Evolutionary conservation across 73 alveolate genomes (phyloP).

Genomic region (Paramecium bursaria): DNA sequence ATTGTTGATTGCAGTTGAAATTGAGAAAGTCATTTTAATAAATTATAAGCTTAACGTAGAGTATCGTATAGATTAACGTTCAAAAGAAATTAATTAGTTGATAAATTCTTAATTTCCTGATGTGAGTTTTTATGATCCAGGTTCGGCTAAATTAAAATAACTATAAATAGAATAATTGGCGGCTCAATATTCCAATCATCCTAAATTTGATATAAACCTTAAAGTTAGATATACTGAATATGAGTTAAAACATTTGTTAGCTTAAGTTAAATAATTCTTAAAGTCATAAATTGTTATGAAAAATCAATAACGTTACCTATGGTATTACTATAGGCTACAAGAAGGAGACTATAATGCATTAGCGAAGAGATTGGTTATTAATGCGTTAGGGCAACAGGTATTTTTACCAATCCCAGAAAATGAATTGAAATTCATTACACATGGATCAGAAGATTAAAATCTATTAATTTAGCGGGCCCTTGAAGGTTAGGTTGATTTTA

Average conservation of each 20-base stretch:
- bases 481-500: background rate
- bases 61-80: no score
- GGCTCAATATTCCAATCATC: no score
- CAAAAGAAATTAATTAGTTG: no score
- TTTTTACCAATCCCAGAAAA: slow-evolving; percentile 15
- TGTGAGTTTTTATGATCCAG: no score
- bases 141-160: no score
- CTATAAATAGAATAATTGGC: no score
- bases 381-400: background rate
- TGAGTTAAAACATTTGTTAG: background rate
- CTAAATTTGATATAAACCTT: no score
- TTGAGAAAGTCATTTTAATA: no score
- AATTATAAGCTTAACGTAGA: no score
- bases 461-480: background rate
- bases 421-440: slow-evolving; percentile 10
- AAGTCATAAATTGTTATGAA: slow-evolving; percentile 14
- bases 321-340: background rate
- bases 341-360: slow-evolving; percentile 38
- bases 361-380: background rate
- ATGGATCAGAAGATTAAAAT: background rate
- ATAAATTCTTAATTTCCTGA: no score
- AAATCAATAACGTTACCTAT: background rate
- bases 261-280: background rate
- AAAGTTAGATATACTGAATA: no score
- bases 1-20: no score